Base-by-base conservation (phyloP, 805 yeast genomes). In the Jamesozyma spencerorum region DNA sequence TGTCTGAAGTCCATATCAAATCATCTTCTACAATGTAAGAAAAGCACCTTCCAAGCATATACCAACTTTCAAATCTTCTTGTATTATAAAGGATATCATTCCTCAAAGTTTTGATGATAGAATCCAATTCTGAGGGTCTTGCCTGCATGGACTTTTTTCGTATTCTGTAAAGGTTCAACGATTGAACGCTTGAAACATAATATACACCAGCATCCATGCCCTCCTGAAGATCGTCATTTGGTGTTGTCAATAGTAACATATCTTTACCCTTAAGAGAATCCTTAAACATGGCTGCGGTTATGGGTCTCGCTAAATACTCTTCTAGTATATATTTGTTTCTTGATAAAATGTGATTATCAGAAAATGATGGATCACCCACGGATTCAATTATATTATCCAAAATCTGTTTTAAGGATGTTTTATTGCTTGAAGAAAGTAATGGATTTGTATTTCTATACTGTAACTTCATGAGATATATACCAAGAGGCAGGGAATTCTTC, bases 1-100 rank as follows among this genome's bases (percentile, higher is more conserved):
- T 83, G 51, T 88, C 96, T 0, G 95, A 79, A 1, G 90, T 83
- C 94, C 95, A 86, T n/a, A 85, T 77, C 41, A 92, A 62, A 47
- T 85, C 95, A 57, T 87, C 95, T 48, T 90, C 97, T 0, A 82
- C 94, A 31, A 84, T 64, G 42, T 69, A 78, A 0, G 87, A 79
- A 49, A 72, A 87, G 0, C 90, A 79, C 53, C 81, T 86, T 0
- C 94, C 95, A 12, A 92, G 57, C 1, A 85, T 69, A 31, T 77
- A 66, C 99, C 99, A 92, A 7, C 85, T 77, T 59, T 92, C 98
- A 36, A 81, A 69, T 24, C 96, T 65, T 31, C 72, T 64, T 2
- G 82, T 71, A 3, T 82, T 77, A 50, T 79, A 79, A 1, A 78
- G 51, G 14, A 92, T 59, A 56, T 92, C 97, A 40, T 68, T 65